Conservation (phyloP, 352 stramenopile genomes). For the Peronospora tabacina region DNA sequence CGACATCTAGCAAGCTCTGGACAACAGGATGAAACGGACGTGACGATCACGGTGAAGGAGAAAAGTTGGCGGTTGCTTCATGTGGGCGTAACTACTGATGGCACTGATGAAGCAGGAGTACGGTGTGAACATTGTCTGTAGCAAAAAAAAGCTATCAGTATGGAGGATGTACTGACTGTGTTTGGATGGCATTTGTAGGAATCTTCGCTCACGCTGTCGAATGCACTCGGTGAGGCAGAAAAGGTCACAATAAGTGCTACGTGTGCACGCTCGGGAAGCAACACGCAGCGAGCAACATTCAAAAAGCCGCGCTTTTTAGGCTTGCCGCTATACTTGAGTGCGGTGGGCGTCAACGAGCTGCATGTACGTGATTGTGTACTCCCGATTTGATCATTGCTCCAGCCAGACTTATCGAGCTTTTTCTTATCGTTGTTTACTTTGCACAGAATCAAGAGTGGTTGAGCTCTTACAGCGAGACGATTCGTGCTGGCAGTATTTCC, state of each 20-base stretch:
- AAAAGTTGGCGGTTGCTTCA: slow-evolving; percentile 82
- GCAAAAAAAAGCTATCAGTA: too few relatives aligned
- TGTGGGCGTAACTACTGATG: slow-evolving; percentile 76
- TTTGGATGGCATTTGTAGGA: slow-evolving; percentile 34
- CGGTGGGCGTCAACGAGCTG: slow-evolving; percentile 72
- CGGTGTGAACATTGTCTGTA: not conserved
- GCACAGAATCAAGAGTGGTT: slow-evolving; percentile 73
- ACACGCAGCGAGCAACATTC: slow-evolving; percentile 77
- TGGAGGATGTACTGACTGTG: slow-evolving; percentile 3
- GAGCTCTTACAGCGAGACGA: slow-evolving; percentile 87
- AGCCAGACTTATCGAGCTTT: not conserved
- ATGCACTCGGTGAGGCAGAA: slow-evolving; percentile 77
- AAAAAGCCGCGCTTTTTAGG: slow-evolving; percentile 84
- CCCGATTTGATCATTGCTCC: not conserved
- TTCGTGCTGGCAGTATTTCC: slow-evolving; percentile 72
- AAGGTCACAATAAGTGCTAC: slow-evolving; percentile 75
- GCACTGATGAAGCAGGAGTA: slow-evolving; percentile 78
- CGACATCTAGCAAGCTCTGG: slow-evolving; percentile 53
- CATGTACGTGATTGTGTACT: slow-evolving; percentile 30
- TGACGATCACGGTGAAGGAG: slow-evolving; percentile 85
- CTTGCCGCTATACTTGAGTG: slow-evolving; percentile 69
- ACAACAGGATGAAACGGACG: slow-evolving; percentile 64
- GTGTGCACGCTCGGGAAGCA: slow-evolving; percentile 80
- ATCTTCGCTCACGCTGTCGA: slow-evolving; percentile 77
- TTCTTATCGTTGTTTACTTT: not conserved